Evolutionary conservation across 345 rosid species (phyloP).

Genomic region (Eucalyptus victrix): DNA sequence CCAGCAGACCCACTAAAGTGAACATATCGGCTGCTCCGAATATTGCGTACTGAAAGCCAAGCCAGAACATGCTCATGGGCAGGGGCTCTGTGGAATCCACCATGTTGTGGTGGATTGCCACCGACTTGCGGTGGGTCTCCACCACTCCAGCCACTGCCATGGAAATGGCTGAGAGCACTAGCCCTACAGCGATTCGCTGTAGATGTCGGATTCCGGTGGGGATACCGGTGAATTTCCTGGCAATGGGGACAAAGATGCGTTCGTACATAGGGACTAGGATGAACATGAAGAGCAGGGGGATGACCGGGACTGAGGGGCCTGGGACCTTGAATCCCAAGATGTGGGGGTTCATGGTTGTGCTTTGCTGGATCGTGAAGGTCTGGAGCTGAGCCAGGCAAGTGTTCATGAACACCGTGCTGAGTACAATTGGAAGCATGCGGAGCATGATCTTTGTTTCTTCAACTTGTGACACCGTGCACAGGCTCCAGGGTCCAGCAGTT

Average conservation of each 20-base stretch:
- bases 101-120: slow-evolving; percentile 32
- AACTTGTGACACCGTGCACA: slow-evolving; percentile 48
- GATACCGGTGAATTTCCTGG: slow-evolving; percentile 35
- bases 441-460: slow-evolving; percentile 54
- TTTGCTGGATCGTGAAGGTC: slow-evolving; percentile 47
- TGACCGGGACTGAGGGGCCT: slow-evolving; percentile 39
- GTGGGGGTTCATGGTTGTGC: slow-evolving; percentile 42
- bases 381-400: slow-evolving; percentile 64
- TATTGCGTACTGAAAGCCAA: slow-evolving; percentile 36
- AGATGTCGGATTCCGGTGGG: slow-evolving; percentile 44
- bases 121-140: slow-evolving; percentile 33
- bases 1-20: slow-evolving; percentile 42
- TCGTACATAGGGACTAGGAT: slow-evolving; percentile 39
- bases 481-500: slow-evolving; percentile 28
- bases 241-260: slow-evolving; percentile 34
- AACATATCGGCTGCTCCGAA: slow-evolving; percentile 60
- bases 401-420: slow-evolving; percentile 59
- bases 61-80: slow-evolving; percentile 52
- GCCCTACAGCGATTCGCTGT: slow-evolving; percentile 40
- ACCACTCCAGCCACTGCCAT: slow-evolving; percentile 47
- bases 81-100: slow-evolving; percentile 33
- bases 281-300: slow-evolving; percentile 41
- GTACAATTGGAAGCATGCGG: slow-evolving; percentile 42
- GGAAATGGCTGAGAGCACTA: slow-evolving; percentile 37
- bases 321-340: slow-evolving; percentile 33